Conservation (phyloP, 352 stramenopile genomes). For the Phytophthora palmivora region DNA sequence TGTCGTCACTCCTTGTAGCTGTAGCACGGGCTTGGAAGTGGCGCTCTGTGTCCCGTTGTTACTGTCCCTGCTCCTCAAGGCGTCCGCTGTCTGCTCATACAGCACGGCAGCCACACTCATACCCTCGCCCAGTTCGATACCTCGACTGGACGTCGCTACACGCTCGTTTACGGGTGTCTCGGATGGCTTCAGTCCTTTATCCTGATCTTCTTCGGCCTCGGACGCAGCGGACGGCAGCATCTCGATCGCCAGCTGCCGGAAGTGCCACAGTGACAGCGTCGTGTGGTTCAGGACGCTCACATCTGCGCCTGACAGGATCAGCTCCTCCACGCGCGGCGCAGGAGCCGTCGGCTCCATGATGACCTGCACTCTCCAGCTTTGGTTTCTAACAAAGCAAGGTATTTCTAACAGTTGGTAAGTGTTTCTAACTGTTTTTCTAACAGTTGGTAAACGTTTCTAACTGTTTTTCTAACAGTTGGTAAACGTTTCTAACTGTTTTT, state of each 20-base stretch:
- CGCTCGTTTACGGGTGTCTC: background rate
- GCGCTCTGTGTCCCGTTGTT: conserved; percentile 21
- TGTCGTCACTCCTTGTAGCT: conserved; percentile 27
- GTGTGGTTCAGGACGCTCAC: conserved; percentile 76
- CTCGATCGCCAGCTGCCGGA: conserved; percentile 64
- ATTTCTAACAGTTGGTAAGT: background rate
- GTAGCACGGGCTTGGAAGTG: conserved; percentile 10
- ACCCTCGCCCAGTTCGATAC: conserved; percentile 69
- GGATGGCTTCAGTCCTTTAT: conserved; percentile 8
- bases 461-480: too few relatives aligned
- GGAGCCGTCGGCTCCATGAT: conserved; percentile 27
- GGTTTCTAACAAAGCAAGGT: too few relatives aligned
- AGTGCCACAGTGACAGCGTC: conserved; percentile 84
- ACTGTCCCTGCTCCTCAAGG: background rate
- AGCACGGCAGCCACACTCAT: conserved; percentile 69
- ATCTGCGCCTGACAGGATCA: conserved; percentile 67
- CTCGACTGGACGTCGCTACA: background rate
- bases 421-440: too few relatives aligned
- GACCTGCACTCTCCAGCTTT: conserved; percentile 21
- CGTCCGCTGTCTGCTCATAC: conserved; percentile 23
- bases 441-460: too few relatives aligned
- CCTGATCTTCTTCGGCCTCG: conserved; percentile 23
- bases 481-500: too few relatives aligned
- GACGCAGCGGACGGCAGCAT: conserved; percentile 42
- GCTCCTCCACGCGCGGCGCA: conserved; percentile 48